Base-by-base conservation (phyloP, 768 basidiomycete species). In the Suillus placidus region DNA sequence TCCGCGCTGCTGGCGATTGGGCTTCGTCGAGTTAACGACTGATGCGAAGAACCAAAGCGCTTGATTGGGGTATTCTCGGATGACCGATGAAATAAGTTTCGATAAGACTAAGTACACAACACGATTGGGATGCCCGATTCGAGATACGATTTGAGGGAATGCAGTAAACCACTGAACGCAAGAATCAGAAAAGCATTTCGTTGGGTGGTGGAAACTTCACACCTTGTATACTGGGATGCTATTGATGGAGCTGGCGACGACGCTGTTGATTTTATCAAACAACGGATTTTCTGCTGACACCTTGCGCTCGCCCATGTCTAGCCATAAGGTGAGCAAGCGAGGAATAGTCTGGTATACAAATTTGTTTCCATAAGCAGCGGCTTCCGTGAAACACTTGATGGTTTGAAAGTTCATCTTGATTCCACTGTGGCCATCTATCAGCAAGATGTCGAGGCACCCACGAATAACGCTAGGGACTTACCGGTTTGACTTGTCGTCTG, bases 281-380 rank as follows among this genome's bases (percentile, higher is more conserved):
- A 76, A 65, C 23, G 84, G 78, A 16, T 78, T 74, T 4, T 72
- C 68, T 14, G 69, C 35, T n/a, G 45, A 49, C 45, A 64, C 74
- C 12, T 65, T 55, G 32, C 74, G 68, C 72, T 95, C 95, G n/a
- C 91, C 95, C 65, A 93, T 76, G 75, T 97, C 95, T 60, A 99
- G 80, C 95, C 96, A 99, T 37, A 99, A 86, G 0, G 95, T 99
- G 10, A 99, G 83, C 67, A 98, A 83, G 47, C 97, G 88, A 0
- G 97, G 96, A 66, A 99, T 88, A 0, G 95, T 94, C 74, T 97
- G 97, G 75, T 97, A 99, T 30, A 97, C 90, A 75, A 91, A 97
- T 81, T 99, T 99, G 43, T 95, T 94, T 20, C 97, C 97, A 72
- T 83, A 79, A 71, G 82, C 81, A 55, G 96, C 87, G 1, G 95